Percentiles rank a stretch among this genome's conserved stretches.
Conservation (phyloP, 2,329 filamentous ascomycete genomes). For the Cercospora citrullina region DNA sequence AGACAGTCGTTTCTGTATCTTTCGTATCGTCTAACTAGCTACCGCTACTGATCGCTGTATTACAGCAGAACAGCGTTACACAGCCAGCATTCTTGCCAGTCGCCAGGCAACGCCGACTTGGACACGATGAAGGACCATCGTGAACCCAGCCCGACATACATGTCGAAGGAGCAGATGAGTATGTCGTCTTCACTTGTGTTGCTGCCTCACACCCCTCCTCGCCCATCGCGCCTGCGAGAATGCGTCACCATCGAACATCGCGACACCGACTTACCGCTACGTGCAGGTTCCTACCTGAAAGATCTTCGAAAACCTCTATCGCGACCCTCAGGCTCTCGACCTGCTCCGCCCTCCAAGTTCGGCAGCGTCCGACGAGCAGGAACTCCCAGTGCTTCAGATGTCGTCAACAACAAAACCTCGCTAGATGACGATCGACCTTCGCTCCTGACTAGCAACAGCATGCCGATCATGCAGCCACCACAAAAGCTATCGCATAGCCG, state of each 20-base stretch:
- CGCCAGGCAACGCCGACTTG: not conserved
- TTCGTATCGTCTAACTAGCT: not conserved
- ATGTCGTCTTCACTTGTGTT: slow-evolving; percentile 15
- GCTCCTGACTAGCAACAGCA: slow-evolving; percentile 39
- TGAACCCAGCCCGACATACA: slow-evolving; percentile 31
- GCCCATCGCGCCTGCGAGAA: slow-evolving; percentile 28
- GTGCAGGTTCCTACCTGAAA: slow-evolving; percentile 67
- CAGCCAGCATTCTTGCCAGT: slow-evolving; percentile 3
- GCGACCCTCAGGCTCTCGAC: slow-evolving; percentile 70
- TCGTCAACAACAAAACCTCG: slow-evolving; percentile 11
- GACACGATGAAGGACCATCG: slow-evolving; percentile 12
- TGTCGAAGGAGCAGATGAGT: slow-evolving; percentile 38
- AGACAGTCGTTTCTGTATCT: not conserved
- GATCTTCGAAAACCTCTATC: slow-evolving; percentile 67
- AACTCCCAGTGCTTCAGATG: slow-evolving; percentile 23
- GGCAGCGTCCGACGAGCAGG: slow-evolving; percentile 33
- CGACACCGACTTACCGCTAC: slow-evolving; percentile 18
- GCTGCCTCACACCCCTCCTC: slow-evolving; percentile 29
- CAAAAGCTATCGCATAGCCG: slow-evolving; percentile 32
- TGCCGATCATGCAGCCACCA: slow-evolving; percentile 30
- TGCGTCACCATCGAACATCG: slow-evolving; percentile 17
- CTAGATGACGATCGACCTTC: slow-evolving; percentile 30
- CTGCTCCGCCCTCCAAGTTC: slow-evolving; percentile 56
- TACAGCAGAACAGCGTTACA: not conserved
- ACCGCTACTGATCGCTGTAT: not conserved